A percentile compares a stretch with the other conserved stretches of the same genome.
Evolutionary conservation across 305 asterid species (phyloP).

Genomic region (Fraxinus paxiana): DNA sequence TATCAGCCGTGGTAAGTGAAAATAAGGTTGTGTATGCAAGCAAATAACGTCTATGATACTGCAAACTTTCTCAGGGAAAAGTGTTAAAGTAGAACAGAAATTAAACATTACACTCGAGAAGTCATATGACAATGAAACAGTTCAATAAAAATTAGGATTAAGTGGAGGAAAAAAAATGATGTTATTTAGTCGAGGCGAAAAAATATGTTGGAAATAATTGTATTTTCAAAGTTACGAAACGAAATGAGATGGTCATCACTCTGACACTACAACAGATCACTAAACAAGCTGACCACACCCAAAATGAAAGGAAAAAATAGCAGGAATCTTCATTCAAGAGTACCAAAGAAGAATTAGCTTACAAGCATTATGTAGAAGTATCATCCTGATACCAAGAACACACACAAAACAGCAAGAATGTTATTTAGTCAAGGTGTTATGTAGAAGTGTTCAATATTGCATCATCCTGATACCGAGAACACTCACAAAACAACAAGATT

Average conservation of each 20-base stretch:
- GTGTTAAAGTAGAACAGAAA: not conserved
- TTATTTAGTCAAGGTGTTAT: not conserved
- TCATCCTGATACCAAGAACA: not conserved
- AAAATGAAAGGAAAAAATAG: not conserved
- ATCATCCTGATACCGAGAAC: not conserved
- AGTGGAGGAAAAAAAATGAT: not conserved
- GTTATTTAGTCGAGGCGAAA: not conserved
- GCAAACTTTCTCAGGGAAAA: not conserved
- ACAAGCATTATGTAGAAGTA: not conserved
- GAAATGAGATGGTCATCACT: not conserved
- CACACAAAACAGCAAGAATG: not conserved
- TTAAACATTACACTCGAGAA: not conserved
- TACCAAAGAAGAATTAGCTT: not conserved
- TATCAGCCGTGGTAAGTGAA: not conserved
- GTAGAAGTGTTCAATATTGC: not conserved
- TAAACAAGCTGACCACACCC: not conserved
- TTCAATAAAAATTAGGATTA: not conserved
- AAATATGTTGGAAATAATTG: not conserved
- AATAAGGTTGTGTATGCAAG: not conserved
- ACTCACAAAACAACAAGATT: not conserved
- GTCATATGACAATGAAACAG: not conserved
- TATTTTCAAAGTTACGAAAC: not conserved
- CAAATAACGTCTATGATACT: slow-evolving; percentile 6
- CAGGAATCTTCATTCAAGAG: not conserved
- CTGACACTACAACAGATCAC: not conserved